These are phyloP conservation scores for Trichoderma reesei DNA, from an alignment of 495 filamentous ascomycete genomes.

Conservation along the genomic window DNA sequence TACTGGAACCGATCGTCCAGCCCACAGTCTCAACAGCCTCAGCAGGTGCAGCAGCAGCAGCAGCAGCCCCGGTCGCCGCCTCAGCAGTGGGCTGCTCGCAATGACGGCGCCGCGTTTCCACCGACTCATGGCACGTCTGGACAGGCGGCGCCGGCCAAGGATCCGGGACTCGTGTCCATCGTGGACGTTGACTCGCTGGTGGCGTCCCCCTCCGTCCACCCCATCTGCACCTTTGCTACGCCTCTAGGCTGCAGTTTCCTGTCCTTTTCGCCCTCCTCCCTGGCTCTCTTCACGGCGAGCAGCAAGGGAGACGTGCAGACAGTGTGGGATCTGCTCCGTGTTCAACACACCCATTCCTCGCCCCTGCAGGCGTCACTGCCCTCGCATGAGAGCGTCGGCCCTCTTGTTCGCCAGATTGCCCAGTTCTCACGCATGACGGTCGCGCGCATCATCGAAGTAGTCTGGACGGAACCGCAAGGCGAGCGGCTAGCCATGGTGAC, in stretches of 20 bases:
- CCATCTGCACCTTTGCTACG: conserved; percentile 69
- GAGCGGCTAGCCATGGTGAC: conserved; percentile 80
- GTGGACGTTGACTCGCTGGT: conserved; percentile 58
- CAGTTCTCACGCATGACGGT: conserved; percentile 84
- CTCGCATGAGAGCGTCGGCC: conserved; percentile 22
- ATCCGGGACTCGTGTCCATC: conserved; percentile 75
- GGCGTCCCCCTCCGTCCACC: conserved; percentile 43
- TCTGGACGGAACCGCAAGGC: conserved; percentile 73
- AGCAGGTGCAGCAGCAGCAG: conserved; percentile 2
- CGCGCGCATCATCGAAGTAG: conserved; percentile 79
- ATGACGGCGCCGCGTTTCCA: conserved; percentile 50
- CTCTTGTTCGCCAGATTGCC: conserved; percentile 67
- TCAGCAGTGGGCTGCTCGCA: conserved; percentile 18
- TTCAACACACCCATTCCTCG: conserved; percentile 45
- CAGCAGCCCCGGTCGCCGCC: neutral
- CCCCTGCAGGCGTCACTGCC: conserved; percentile 33
- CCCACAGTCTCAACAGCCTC: conserved; percentile 27
- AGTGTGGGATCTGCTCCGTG: conserved; percentile 86
- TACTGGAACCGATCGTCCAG: conserved; percentile 66
- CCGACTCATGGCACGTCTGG: conserved; percentile 59
- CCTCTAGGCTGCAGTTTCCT: conserved; percentile 84
- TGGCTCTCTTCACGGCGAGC: conserved; percentile 79
- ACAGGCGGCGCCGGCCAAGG: conserved; percentile 39
- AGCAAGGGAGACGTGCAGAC: conserved; percentile 86
- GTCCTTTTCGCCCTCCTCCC: conserved; percentile 76